Evolutionary conservation across 495 filamentous ascomycete species (phyloP), one percentile per base, ranked within the genome.

Genomic region (Talaromyces stipitatus): DNA sequence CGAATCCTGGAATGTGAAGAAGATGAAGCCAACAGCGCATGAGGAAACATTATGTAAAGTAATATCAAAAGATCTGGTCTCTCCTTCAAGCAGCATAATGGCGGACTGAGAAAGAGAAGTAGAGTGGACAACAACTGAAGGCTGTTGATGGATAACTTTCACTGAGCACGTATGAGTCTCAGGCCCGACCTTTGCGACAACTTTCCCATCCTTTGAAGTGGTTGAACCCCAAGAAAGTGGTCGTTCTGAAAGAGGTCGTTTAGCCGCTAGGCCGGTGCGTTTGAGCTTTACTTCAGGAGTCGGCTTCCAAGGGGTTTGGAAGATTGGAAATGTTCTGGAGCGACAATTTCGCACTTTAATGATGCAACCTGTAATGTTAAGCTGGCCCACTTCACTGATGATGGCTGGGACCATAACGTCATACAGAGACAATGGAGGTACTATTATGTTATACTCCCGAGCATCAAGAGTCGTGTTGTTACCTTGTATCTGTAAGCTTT

Each of bases 1-100:
- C 0, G 92, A 96, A 70, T 97, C 90, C 57, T 89, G 85, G 70
- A 95, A 95, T 0, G 89, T 91, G 57, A 97, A 88, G 20, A 91
- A 76, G 8, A 96, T 68, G 50, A 96, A 82, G 67, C 95, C 90
- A n/a, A 87, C 88, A 24, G 88, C 78, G 4, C 84, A 86, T 6
- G 80, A 77, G 1, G 91, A 95, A 11, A 82, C 71, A 59, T 97
- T 96, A 57, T 86, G 80, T 30, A 97, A 72, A 0, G 90, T 94
- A 38, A 96, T 80, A 2, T 79, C 85, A 60, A 97, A 96, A 1
- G 74, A 73, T 60, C 82, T 84, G 14, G 79, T 78, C 69, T 97
- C 91, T 12, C 92, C 92, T 70, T 96, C 91, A 12, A 96, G 76
- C 54, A 96, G 78, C 90, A 95, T 96, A 48, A 95, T 74, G 28